Evolutionary conservation across 75 land plant genomes (phyloP).

Genomic region (Cunninghamia lanceolata): DNA sequence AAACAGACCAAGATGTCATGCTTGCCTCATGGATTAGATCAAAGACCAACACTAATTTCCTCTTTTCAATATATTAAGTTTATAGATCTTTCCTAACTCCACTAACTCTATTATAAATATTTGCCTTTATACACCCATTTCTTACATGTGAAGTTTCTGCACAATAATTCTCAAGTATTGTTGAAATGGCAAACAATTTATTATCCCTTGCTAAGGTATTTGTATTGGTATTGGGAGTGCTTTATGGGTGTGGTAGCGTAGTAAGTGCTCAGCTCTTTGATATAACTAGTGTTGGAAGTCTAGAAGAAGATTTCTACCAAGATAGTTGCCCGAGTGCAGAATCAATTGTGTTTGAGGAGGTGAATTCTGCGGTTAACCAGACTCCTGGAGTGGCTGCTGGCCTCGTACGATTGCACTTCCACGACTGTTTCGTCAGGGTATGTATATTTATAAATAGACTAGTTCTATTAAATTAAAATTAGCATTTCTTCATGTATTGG

Average conservation of each 20-base stretch:
- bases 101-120: background rate
- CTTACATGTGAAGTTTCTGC: background rate
- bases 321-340: slow-evolving; percentile 22
- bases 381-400: slow-evolving; percentile 9
- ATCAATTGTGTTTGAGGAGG: background rate
- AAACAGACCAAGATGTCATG: too few species aligned
- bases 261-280: background rate
- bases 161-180: background rate
- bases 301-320: slow-evolving; percentile 1
- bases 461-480: background rate
- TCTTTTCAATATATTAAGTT: too few species aligned
- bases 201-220: background rate
- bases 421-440: slow-evolving; percentile 21
- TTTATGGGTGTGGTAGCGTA: background rate
- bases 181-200: background rate
- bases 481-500: too few species aligned
- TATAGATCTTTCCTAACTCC: too few species aligned
- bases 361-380: slow-evolving; percentile 2
- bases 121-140: background rate
- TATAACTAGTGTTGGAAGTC: background rate
- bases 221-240: background rate
- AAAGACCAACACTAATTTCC: too few species aligned
- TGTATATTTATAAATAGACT: background rate
- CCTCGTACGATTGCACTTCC: slow-evolving; percentile 25
- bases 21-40: too few species aligned